Evolutionary conservation across 228 moss, liverwort and hornwort species (phyloP), one percentile per base, ranked within the genome.

Genomic region (Sphagnum fallax): DNA sequence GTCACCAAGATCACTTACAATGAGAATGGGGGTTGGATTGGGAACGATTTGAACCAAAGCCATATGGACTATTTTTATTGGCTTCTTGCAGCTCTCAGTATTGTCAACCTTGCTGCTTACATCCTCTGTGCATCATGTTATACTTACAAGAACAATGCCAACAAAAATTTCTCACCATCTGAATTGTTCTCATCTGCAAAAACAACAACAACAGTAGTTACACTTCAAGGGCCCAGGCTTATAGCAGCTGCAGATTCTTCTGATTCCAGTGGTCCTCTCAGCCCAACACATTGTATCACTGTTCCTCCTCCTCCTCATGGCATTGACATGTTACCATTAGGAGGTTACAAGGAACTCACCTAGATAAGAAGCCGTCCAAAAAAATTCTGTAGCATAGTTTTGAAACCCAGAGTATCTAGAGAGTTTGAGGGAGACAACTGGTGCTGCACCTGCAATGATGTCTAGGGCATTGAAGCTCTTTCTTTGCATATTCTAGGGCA

Each of bases 41-140:
- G 98, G 69, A 98, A 98, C 80, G 74, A 98, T 69, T 73, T 94
- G 72, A 94, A 86, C 65, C 75, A 74, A 59, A 87, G 90, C 70
- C 98, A 98, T 69, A 88, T 98, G 71, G 98, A 98, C 71, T 98
- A 94, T 77, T 98, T 98, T 75, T 98, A 98, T 74, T 98, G 98
- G 98, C 89, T 98, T 48, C 92, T 98, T 53, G 79, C 90, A 51
- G 78, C 67, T 63, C 82, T 94, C 53, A 98, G 98, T 71, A 70
- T 84, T 48, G 65, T 92, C 69, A 98, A 98, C 72, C 80, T 92
- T 12, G 16, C 81, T 50, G 71, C 78, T 49, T 98, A 78, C 48
- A 52, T 86, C 47, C 71, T 72, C 61, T 89, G 87, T 62, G 92
- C 98, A 57, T 88, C 64, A 64, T 83, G 89, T 74, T 98, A 90